Evolutionary conservation across 1,139 yeast species (phyloP), one percentile per base, ranked within the genome.

Genomic region (Kluyveromyces sp.): DNA sequence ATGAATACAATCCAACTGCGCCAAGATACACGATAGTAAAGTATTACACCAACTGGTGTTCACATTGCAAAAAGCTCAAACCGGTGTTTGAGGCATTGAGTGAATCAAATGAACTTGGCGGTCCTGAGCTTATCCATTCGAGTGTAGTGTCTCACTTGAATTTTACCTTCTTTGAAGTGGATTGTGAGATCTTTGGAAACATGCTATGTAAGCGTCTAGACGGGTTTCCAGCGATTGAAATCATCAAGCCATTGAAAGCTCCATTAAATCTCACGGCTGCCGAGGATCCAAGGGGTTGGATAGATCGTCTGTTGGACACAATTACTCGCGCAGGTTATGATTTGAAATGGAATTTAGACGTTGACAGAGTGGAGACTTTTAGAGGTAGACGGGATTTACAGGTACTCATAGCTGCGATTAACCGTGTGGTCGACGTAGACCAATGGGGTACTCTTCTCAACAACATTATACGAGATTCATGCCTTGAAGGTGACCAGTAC

Each of bases 21-120:
- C 35, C 36, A 12, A 19, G 36, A 8, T 60, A 55, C 42, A 58
- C 63, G 1, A 53, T 63, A 35, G 60, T 75, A 44, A 71, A 75
- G 58, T 75, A 76, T 63, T 74, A 77, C 74, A 54, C 79, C 66
- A 60, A 52, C 6, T 77, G 81, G 83, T 77, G 83, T 66, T 85
- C 86, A 17, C 86, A 83, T 68, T 84, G 94, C 67, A 78, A 80
- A 66, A 73, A 67, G 53, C 69, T 83, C 59, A 78, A 78, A 32
- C 87, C 92, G 41, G 74, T 68, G 37, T 77, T 51, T 42, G 52
- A 53, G n/a, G 50, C 54, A 15, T 40, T 63, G 39, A 49, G 55
- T 39, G 45, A 46, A 1, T 37, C 37, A 2, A 49, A 43, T 35
- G 46, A 36, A 2, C 40, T 44, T 16, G 38, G 39, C 13, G 31